Evolutionary conservation across 176 grass and related monocot genomes (phyloP).

Genomic region (Melocanna baccifera): DNA sequence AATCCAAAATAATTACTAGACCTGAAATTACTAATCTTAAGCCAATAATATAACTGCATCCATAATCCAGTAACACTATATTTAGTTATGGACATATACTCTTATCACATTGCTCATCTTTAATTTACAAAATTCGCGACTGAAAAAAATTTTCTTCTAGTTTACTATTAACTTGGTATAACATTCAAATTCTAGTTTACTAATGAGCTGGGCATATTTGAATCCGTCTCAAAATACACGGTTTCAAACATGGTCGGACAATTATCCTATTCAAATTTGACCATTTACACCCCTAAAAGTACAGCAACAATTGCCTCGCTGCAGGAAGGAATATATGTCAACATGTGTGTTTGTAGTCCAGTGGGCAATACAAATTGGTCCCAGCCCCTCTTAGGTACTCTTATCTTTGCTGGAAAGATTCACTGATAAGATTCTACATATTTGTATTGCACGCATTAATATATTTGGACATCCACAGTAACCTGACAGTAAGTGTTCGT

Average conservation of each 20-base stretch:
- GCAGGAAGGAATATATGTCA: not conserved
- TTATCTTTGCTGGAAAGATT: constrained; percentile 11
- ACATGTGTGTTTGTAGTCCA: not conserved
- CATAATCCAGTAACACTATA: not conserved
- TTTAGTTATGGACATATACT: not conserved
- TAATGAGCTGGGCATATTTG: not conserved
- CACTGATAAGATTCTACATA: not conserved
- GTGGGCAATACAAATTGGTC: not conserved
- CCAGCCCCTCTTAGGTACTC: not conserved
- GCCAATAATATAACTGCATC: not conserved
- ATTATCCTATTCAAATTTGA: not conserved
- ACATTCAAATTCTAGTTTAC: not conserved
- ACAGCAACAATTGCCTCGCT: not conserved
- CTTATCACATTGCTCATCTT: not conserved
- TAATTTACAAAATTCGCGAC: not conserved
- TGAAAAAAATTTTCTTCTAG: not conserved
- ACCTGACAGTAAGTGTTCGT: not conserved
- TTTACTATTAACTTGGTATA: not conserved
- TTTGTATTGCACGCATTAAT: not conserved
- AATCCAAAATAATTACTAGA: not conserved
- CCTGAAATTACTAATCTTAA: not conserved
- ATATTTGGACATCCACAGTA: not conserved
- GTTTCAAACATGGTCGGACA: not conserved
- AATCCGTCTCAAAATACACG: not conserved
- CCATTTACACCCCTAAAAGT: not conserved